Conservation (phyloP, 140 eudicot genomes). For the Cichorium intybus region DNA sequence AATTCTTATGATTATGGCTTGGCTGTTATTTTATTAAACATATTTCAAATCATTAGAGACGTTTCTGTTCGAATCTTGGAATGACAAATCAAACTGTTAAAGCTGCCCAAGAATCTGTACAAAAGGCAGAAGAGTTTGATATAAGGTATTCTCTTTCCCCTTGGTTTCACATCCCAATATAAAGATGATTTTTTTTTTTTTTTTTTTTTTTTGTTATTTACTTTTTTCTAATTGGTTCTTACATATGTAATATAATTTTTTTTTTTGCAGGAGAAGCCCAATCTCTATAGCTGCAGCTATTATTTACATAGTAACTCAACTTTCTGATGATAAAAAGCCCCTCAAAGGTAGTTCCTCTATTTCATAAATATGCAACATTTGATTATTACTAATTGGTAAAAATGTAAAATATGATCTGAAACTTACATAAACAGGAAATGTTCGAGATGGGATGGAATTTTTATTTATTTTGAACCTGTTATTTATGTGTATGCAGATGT, state of each 20-base stretch:
- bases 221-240: background rate
- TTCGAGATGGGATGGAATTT: background rate
- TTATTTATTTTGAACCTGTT: too few species aligned
- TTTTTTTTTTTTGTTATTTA: background rate
- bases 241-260: background rate
- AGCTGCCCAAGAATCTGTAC: constrained; percentile 65
- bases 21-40: too few species aligned
- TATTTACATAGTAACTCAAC: constrained; percentile 67
- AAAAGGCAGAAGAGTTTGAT: constrained; percentile 52
- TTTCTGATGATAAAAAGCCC: constrained; percentile 69
- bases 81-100: constrained; percentile 57
- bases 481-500: constrained; percentile 40
- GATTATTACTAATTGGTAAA: too few species aligned
- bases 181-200: too few species aligned
- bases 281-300: constrained; percentile 83
- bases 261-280: constrained; percentile 68
- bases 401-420: too few species aligned
- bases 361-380: background rate
- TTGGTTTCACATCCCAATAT: too few species aligned
- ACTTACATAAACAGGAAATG: constrained; percentile 1
- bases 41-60: constrained; percentile 36
- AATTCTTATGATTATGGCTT: background rate
- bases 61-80: constrained; percentile 69
- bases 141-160: constrained; percentile 66
- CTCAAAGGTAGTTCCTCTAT: constrained; percentile 47